Evolutionary conservation across 169 alveolate species (phyloP).

Genomic region (Eimeria mitis): DNA sequence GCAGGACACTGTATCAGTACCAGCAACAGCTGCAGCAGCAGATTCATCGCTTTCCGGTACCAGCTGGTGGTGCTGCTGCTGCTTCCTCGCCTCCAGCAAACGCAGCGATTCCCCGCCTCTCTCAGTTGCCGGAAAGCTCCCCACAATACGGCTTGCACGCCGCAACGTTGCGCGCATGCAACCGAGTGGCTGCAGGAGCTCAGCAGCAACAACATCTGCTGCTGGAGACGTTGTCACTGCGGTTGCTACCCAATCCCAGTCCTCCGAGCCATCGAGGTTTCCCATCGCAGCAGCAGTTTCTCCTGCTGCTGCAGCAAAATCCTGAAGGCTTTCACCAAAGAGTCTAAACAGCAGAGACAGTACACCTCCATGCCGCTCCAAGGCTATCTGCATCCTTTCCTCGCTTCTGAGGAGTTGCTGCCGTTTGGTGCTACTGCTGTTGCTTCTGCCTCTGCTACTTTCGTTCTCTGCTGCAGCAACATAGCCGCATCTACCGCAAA

Average conservation of each 20-base stretch:
- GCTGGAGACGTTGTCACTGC: conserved; percentile 10
- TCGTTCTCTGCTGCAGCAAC: background rate
- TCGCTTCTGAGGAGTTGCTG: background rate
- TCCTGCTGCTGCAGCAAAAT: background rate
- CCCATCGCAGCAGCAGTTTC: background rate
- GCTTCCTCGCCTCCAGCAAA: background rate
- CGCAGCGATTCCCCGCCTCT: background rate
- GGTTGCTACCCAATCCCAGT: background rate
- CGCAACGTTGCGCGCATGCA: background rate
- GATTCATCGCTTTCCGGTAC: background rate
- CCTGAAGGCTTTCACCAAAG: background rate
- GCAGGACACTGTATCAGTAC: conserved; percentile 1
- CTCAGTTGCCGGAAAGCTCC: background rate
- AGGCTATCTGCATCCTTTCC: background rate
- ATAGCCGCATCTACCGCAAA: conserved; percentile 16
- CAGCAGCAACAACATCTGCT: conserved; percentile 29
- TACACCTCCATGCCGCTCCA: background rate
- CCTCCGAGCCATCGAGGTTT: background rate
- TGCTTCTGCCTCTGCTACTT: conserved; percentile 24
- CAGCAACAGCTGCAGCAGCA: background rate
- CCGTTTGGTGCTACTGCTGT: background rate
- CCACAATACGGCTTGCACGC: background rate
- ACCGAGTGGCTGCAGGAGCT: conserved; percentile 3
- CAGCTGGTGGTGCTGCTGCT: conserved; percentile 9
- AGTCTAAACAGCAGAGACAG: background rate